Evolutionary conservation across 148 eudicot species (phyloP).

Genomic region (Vaccinium corymbosum): DNA sequence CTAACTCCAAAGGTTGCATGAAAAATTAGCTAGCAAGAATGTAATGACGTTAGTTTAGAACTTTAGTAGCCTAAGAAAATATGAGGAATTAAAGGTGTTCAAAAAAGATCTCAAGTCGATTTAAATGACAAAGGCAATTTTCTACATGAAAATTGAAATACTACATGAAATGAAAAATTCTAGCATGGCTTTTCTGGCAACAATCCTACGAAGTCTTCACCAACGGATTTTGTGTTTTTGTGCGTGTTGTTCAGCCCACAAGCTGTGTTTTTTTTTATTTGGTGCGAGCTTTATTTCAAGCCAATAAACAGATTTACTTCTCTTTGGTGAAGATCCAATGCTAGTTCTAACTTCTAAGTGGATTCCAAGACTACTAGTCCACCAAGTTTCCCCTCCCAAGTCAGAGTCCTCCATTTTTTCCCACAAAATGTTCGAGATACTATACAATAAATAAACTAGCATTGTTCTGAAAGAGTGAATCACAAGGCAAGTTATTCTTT

Average conservation of each 20-base stretch:
- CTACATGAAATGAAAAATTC: not conserved
- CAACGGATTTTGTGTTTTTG: not conserved
- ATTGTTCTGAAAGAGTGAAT: not conserved
- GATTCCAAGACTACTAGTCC: not conserved
- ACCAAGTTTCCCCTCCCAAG: not conserved
- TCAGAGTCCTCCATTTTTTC: not conserved
- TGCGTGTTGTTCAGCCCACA: not conserved
- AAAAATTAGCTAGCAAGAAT: not conserved
- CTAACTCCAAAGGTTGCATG: not conserved
- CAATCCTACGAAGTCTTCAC: not conserved
- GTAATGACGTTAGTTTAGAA: not conserved
- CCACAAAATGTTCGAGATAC: not conserved
- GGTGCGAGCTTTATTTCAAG: not conserved
- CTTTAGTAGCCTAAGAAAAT: not conserved
- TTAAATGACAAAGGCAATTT: not conserved
- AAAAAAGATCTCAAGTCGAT: not conserved
- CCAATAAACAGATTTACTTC: not conserved
- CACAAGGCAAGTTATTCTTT: not conserved
- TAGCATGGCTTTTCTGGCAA: constrained; percentile 1
- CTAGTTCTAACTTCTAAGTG: too few species aligned
- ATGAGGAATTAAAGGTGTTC: not conserved
- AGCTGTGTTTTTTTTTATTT: not conserved
- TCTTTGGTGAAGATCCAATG: not conserved
- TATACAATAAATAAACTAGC: not conserved
- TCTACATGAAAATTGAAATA: not conserved